These are phyloP conservation scores for Zea luxurians DNA, from an alignment of 176 grass and related monocot species.

Conservation along the genomic window DNA sequence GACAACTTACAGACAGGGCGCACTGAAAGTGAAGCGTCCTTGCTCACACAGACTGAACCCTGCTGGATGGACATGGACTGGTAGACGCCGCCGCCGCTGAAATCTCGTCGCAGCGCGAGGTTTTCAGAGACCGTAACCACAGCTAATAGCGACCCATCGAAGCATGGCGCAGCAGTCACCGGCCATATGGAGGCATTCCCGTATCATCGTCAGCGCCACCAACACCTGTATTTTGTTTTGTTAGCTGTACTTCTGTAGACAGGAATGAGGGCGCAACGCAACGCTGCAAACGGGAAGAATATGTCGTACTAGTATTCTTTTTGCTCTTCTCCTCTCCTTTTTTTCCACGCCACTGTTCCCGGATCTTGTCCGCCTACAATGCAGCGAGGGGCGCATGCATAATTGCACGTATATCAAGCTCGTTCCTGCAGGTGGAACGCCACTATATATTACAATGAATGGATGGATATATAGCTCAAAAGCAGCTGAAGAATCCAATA, in stretches of 20 bases:
- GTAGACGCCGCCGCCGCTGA: neutral
- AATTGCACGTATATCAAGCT: neutral
- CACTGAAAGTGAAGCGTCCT: conserved; percentile 15
- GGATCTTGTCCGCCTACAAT: conserved; percentile 38
- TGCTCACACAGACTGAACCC: neutral
- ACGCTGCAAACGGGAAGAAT: neutral
- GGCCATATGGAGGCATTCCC: neutral
- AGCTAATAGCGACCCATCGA: neutral
- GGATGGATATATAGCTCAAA: neutral
- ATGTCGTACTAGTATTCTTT: conserved; percentile 9
- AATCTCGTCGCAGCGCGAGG: neutral
- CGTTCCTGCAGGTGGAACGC: neutral
- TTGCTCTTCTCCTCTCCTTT: neutral
- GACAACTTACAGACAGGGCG: conserved; percentile 15
- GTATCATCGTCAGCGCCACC: neutral
- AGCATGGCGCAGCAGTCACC: neutral
- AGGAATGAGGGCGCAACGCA: neutral
- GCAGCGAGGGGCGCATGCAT: neutral
- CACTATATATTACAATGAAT: conserved; percentile 11
- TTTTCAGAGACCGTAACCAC: neutral
- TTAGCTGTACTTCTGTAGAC: conserved; percentile 5
- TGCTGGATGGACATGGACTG: neutral
- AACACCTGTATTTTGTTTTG: conserved; percentile 6
- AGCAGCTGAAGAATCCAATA: neutral
- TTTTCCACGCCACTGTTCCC: conserved; percentile 15